phyloP scores from a whole-genome alignment of 2,329 filamentous ascomycete species.

The Aspergillus nomiae region DNA sequence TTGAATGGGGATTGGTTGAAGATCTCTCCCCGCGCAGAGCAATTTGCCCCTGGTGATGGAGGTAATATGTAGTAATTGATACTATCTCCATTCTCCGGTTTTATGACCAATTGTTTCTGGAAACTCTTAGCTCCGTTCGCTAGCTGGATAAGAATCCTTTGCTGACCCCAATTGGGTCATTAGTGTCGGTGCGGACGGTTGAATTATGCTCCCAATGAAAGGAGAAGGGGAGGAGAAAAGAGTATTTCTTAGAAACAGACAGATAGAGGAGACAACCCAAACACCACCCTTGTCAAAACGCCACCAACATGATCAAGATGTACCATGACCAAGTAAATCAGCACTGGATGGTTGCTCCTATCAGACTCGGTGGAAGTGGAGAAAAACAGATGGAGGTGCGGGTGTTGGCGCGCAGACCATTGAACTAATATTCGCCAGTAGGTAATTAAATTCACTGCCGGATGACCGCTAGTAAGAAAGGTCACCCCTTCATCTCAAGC shows the following conservation, averaged over 20 bases:
- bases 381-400: neutral
- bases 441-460: slow-evolving; percentile 14
- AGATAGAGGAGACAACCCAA: neutral
- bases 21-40: slow-evolving; percentile 18
- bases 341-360: neutral
- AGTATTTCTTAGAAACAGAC: too few species aligned
- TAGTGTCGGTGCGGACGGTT: too few species aligned
- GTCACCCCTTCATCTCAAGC: slow-evolving; percentile 16
- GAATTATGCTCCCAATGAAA: neutral
- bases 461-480: slow-evolving; percentile 6
- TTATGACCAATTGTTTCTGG: neutral
- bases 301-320: neutral
- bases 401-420: neutral
- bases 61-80: neutral
- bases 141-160: neutral
- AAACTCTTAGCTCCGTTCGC: neutral
- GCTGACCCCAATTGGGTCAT: neutral
- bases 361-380: neutral
- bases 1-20: slow-evolving; percentile 5
- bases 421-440: slow-evolving; percentile 2
- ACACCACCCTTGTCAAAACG: neutral
- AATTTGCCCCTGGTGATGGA: neutral
- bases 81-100: neutral
- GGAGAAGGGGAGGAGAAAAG: neutral
- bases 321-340: too few species aligned